Conservation (phyloP, 2,329 filamentous ascomycete genomes). For the Monosporascus sp. region DNA sequence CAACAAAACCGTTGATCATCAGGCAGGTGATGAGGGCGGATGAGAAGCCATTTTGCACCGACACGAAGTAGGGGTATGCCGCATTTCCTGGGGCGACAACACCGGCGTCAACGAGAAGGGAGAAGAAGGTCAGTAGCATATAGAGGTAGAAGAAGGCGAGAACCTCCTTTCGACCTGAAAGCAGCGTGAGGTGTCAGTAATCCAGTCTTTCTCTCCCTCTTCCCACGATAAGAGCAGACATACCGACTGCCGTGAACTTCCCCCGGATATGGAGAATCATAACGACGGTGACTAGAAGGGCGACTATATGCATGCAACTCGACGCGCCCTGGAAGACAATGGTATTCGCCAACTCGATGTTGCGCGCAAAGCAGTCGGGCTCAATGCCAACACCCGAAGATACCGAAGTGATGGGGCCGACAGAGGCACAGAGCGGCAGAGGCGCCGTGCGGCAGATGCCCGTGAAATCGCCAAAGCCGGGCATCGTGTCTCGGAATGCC, state of each 20-base stretch:
- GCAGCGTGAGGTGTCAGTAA: slow-evolving; percentile 9
- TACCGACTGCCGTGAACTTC: slow-evolving; percentile 97
- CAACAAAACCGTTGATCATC: slow-evolving; percentile 95
- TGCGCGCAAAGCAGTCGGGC: slow-evolving; percentile 85
- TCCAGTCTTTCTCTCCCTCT: neutral
- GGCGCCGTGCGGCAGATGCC: slow-evolving; percentile 79
- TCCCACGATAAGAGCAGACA: slow-evolving; percentile 24
- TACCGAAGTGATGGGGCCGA: slow-evolving; percentile 69
- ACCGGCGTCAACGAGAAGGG: slow-evolving; percentile 85
- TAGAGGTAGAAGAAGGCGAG: slow-evolving; percentile 97
- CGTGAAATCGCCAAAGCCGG: slow-evolving; percentile 89
- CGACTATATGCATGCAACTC: slow-evolving; percentile 86
- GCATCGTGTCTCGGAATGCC: slow-evolving; percentile 39
- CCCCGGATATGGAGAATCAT: slow-evolving; percentile 97
- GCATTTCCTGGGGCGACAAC: slow-evolving; percentile 78
- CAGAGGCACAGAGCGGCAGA: slow-evolving; percentile 78
- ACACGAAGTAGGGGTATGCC: slow-evolving; percentile 86
- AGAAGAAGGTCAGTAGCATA: slow-evolving; percentile 82
- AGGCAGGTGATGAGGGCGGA: slow-evolving; percentile 85
- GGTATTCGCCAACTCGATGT: slow-evolving; percentile 94
- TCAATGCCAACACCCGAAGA: slow-evolving; percentile 71
- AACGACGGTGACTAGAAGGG: slow-evolving; percentile 86
- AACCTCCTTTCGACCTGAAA: slow-evolving; percentile 57
- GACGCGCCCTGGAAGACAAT: slow-evolving; percentile 95
- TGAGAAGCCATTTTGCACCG: slow-evolving; percentile 75